Base-by-base conservation (phyloP, 306 rosid genomes). In the Malus fusca region DNA sequence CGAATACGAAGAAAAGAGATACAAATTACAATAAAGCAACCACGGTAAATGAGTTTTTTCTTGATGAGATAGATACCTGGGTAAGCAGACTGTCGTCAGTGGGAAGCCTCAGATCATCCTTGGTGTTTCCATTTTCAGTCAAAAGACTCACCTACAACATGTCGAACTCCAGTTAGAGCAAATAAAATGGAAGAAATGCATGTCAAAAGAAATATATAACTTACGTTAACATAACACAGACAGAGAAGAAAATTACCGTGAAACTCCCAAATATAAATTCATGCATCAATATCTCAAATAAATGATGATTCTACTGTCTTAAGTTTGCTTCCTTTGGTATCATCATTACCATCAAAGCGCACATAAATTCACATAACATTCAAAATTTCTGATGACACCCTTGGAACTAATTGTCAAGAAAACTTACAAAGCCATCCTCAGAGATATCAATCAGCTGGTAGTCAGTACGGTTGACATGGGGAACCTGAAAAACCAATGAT, bases 71-170 rank as follows among this genome's bases (percentile, higher is more conserved):
- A 2, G 19, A 75, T 78, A 86, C 93, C 93, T 89, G 88, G 60
- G 86, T 43, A 58, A 89, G 90, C 71, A 91, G 84, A 43, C 70
- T 44, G 4, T 89, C 97, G 72, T 91, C 93, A 31, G 92, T 89
- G 56, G 93, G 93, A 84, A 91, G 93, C 86, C 74, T 87, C 84
- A 91, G 82, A 68, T 89, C 97, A 83, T 91, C 96, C 87, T 87
- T 87, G 72, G 92, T 91, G 84, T 85, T 87, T 82, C 96, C 96
- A 60, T 80, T 87, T 1, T 91, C 90, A 81, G 91, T 87, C 72
- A 86, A 68, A 56, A 91, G 89, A 81, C 90, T 87, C 86, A 84
- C 97, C 92, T 91, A 77, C 78, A 81, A 61, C 64, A 56, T 59
- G 40, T 43, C 30, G 22, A 60, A 69, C 3, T 71, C 69, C 46